Evolutionary conservation across 768 basidiomycete species (phyloP).

Genomic region (Coprinopsis cinerea): DNA sequence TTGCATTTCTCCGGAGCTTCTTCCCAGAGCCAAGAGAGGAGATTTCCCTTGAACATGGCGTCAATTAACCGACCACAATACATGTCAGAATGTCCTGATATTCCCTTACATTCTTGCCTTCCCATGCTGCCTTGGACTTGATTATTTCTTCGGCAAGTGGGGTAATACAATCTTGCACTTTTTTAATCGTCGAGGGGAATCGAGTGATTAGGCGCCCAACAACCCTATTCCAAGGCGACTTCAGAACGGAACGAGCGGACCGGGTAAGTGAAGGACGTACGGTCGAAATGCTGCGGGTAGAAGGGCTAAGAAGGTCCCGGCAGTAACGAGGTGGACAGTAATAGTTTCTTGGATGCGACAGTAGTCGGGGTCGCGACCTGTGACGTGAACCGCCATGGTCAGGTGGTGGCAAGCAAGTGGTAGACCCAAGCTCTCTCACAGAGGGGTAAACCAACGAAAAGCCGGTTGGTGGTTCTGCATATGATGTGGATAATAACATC

Average conservation of each 20-base stretch:
- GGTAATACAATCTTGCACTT: conserved; percentile 11
- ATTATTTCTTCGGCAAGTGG: conserved; percentile 12
- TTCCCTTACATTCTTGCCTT: conserved; percentile 11
- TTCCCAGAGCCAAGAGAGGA: no score
- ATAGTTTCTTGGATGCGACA: conserved; percentile 26
- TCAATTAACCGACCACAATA: no score
- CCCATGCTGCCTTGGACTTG: neutral
- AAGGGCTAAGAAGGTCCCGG: conserved; percentile 24
- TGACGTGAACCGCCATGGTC: neutral
- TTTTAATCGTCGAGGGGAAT: neutral
- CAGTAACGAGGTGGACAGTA: conserved; percentile 27
- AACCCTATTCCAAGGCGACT: conserved; percentile 1
- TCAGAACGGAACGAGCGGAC: conserved; percentile 20
- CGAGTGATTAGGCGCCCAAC: conserved; percentile 12
- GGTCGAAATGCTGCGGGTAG: conserved; percentile 37
- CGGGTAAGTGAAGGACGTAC: conserved; percentile 22
- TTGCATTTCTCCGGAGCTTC: no score
- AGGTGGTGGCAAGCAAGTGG: neutral
- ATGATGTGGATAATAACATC: conserved; percentile 28
- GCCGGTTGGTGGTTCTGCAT: conserved; percentile 32
- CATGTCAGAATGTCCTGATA: no score
- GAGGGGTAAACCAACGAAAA: conserved; percentile 40
- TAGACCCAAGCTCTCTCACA: conserved; percentile 29
- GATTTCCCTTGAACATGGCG: no score
- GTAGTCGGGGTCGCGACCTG: conserved; percentile 38